Evolutionary conservation across 495 filamentous ascomycete species (phyloP), one percentile per base, ranked within the genome.

Genomic region (Hyaloscypha bicolor): DNA sequence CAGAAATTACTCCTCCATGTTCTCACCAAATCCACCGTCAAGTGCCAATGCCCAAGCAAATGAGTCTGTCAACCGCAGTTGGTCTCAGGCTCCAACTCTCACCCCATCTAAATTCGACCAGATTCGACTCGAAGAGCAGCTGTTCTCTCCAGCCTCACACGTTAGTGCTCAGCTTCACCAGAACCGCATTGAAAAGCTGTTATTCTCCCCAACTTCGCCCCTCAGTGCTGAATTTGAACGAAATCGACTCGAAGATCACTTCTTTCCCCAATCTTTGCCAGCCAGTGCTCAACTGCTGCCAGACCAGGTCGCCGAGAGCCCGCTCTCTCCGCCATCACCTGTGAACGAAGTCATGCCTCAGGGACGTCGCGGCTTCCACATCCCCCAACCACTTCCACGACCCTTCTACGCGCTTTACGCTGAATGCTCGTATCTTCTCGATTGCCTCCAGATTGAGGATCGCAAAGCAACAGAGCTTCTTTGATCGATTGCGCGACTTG

Each of bases 351-450:
- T 1, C 9, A 48, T 48, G 42, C 9, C 42, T 48, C 42, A 2
- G 3, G 8, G 16, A 48, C 9, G 16, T 48, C 42, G 42, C 16
- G 16, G 42, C 9, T 19, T 19, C 42, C 42, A 4, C 42, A 56
- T 29, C 16, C 4, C 9, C 19, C 53, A 29, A 19, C 29, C 29
- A 25, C 19, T 29, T 45, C 51, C 52, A 11, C 51, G 22, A 21
- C 30, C 59, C 14, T 56, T 71, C 42, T 56, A 62, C 5, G 75
- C 79, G 9, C 70, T 83, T 1, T 71, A 81, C 61, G 64, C 68
- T 9, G 81, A 85, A 63, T 72, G 76, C 1, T 25, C 72, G 1
- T 81, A 79, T 66, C 79, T 83, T 14, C 48, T 77, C 2, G 66
- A 74, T 29, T 72, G 63, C 63, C 74, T 83, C 1, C 77, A 80